phyloP scores from a whole-genome alignment of 1,284 basidiomycete genomes.

The Meira miltonrushii region DNA sequence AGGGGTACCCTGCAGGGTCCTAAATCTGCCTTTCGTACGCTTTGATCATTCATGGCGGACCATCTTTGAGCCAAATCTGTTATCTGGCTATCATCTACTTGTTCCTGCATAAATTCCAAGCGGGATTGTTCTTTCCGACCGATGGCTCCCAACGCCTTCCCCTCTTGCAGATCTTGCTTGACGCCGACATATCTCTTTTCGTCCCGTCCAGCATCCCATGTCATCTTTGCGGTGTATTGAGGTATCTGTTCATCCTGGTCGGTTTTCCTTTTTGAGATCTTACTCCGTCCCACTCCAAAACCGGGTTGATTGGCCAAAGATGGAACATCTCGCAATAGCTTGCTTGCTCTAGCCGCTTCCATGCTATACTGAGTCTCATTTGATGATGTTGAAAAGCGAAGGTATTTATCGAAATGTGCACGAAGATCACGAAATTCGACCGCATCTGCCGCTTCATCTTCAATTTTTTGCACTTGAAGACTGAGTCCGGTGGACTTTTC shows the following conservation, averaged over 20 bases:
- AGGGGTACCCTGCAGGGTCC: constrained; percentile 82
- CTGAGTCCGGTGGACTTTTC: constrained; percentile 91
- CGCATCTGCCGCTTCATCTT: constrained; percentile 28
- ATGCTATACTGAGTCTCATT: constrained; percentile 1
- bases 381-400: constrained; percentile 13
- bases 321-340: constrained; percentile 33
- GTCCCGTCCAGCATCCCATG: constrained; percentile 9
- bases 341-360: constrained; percentile 1
- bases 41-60: constrained; percentile 59
- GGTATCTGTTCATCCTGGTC: constrained; percentile 27
- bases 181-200: not conserved
- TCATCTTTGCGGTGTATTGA: constrained; percentile 25
- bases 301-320: constrained; percentile 13
- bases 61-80: constrained; percentile 74
- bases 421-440: constrained; percentile 32
- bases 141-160: constrained; percentile 15
- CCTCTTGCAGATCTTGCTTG: constrained; percentile 6
- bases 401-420: constrained; percentile 33
- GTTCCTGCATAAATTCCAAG: constrained; percentile 58
- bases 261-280: not conserved
- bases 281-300: not conserved
- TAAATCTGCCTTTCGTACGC: constrained; percentile 59
- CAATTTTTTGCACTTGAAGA: constrained; percentile 20
- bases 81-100: not conserved
- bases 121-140: constrained; percentile 63